Percentiles rank a stretch among this genome's conserved stretches.
Conservation (phyloP, 441 rosid species). For the Adansonia grandidieri region DNA sequence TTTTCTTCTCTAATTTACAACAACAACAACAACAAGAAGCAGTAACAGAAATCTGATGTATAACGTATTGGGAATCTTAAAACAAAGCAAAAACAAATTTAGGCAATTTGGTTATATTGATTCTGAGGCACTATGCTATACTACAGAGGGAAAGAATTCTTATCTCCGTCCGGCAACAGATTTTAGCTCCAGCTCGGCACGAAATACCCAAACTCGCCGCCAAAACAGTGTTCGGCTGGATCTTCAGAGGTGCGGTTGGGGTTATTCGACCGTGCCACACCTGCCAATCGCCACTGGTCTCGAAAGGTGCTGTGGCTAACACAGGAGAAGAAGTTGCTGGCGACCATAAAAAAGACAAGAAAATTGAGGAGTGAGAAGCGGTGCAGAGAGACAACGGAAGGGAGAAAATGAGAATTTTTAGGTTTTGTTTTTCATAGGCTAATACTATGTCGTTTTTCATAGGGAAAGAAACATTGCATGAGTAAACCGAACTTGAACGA, state of each 20-base stretch:
- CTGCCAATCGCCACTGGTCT: not conserved
- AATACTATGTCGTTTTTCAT: too few relatives aligned
- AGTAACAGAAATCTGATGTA: not conserved
- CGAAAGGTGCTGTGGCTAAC: too few relatives aligned
- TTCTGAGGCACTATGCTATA: slow-evolving; percentile 14
- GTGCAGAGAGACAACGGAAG: too few relatives aligned
- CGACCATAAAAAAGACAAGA: too few relatives aligned
- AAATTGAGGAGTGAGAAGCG: too few relatives aligned
- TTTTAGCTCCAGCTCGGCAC: not conserved
- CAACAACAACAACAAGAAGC: slow-evolving; percentile 5
- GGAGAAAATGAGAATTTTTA: too few relatives aligned
- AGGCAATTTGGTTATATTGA: not conserved
- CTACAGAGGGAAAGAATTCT: not conserved
- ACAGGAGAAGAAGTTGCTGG: too few relatives aligned
- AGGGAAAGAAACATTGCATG: too few relatives aligned
- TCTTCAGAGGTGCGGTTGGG: not conserved
- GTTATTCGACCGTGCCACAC: not conserved
- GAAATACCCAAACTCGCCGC: not conserved
- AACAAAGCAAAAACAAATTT: not conserved
- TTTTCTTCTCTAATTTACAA: slow-evolving; percentile 19
- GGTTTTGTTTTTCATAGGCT: too few relatives aligned
- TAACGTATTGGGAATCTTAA: not conserved
- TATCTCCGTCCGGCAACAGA: slow-evolving; percentile 13
- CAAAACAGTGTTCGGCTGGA: not conserved
- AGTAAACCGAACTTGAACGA: too few relatives aligned